Base-by-base conservation (phyloP, 805 yeast genomes). In the Zygotorulaspora danielsina region DNA sequence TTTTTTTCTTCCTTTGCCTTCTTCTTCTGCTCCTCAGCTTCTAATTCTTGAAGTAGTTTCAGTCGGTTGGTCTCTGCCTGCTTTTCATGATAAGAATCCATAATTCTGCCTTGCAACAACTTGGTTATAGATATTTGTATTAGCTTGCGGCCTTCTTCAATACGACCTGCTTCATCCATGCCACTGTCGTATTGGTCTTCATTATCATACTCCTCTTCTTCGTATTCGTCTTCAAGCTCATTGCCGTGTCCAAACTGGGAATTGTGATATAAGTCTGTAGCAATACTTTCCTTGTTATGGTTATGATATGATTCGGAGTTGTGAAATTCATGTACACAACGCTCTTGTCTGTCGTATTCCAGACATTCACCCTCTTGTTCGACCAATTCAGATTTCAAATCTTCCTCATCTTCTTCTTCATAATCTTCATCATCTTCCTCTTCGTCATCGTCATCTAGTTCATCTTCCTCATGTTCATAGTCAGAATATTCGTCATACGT, bases 71-170 rank as follows among this genome's bases (percentile, higher is more conserved):
- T 93, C 44, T 82, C 86, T 9, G 95, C 89, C 34, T 83, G 76
- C 48, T 78, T 82, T 51, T 82, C 89, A 45, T 84, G 83, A 55
- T 81, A 88, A 0, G 95, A 85, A 20, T 73, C 76, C 53, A 84
- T 69, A 21, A 89, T 74, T 32, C 87, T 73, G 49, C 77, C 79
- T 53, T 84, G 85, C 50, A 89, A 73, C 56, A 86, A 70, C 38
- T 85, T 78, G 4, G 93, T 81, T 1, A 89, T 84, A 40, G 87
- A 83, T 38, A 84, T 71, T 52, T 85, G 87, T 45, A 89, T 73
- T 70, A 86, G 73, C 18, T 83, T 78, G 26, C 89, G 81, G 9
- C 90, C 81, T 62, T 88, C 95, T 52, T 78, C 81, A 53, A 84
- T 64, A 36, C 88, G 72, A 58, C 71, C 81, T 44, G 77, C 82